Conservation (phyloP, 2,329 filamentous ascomycete genomes). For the Colletotrichum tamarilloi region DNA sequence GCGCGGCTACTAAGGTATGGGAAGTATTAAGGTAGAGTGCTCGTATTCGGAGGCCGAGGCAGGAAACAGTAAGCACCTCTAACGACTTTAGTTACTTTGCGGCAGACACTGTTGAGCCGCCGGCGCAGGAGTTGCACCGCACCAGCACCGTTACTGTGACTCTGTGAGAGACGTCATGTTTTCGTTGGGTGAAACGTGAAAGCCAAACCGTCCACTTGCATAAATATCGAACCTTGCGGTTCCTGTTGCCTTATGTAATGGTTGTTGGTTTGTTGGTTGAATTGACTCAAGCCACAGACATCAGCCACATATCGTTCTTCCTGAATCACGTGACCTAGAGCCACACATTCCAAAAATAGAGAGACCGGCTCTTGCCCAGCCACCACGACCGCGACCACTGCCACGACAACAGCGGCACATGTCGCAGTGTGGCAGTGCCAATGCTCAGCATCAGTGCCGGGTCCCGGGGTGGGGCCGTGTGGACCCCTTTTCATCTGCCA, state of each 20-base stretch:
- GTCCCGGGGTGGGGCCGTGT: slow-evolving; percentile 12
- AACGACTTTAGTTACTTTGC: neutral
- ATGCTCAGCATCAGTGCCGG: slow-evolving; percentile 1
- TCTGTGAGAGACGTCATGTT: slow-evolving; percentile 24
- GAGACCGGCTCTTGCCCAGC: neutral
- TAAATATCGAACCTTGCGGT: neutral
- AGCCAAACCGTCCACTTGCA: slow-evolving; percentile 23
- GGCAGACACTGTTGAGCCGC: neutral
- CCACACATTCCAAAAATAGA: slow-evolving; percentile 4
- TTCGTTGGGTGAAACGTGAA: slow-evolving; percentile 28
- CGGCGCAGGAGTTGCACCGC: no score
- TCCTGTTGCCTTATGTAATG: no score
- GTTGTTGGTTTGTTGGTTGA: neutral
- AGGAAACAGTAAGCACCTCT: neutral
- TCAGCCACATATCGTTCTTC: neutral
- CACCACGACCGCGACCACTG: neutral
- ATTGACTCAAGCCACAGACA: neutral
- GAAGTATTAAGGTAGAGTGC: neutral
- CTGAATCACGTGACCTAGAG: neutral
- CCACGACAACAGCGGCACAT: slow-evolving; percentile 17
- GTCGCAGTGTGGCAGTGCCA: slow-evolving; percentile 23
- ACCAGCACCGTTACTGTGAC: neutral
- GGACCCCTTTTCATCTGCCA: slow-evolving; percentile 23
- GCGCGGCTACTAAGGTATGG: neutral
- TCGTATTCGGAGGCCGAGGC: neutral